phyloP scores from a whole-genome alignment of 768 basidiomycete genomes.

The Cantharellus anzutake region DNA sequence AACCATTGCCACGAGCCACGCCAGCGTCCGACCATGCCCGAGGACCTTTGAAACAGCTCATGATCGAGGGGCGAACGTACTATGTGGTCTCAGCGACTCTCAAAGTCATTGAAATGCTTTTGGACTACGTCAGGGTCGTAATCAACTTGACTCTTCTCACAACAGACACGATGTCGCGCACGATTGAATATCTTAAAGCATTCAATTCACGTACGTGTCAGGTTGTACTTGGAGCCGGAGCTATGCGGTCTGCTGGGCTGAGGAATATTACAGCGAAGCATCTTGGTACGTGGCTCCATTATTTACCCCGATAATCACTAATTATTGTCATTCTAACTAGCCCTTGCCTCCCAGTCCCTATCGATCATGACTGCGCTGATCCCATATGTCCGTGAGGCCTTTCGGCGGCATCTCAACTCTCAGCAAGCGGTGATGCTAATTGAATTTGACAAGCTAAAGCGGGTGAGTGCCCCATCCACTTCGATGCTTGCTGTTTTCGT shows the following conservation, averaged over 20 bases:
- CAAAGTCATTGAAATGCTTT: conserved; percentile 41
- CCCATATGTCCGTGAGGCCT: conserved; percentile 88
- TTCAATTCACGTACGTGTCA: conserved; percentile 98
- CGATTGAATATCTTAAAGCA: conserved; percentile 91
- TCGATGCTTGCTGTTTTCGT: not conserved
- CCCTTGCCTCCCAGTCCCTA: conserved; percentile 87
- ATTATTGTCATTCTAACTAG: conserved; percentile 20
- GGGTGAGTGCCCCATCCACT: conserved; percentile 33
- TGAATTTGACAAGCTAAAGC: conserved; percentile 95
- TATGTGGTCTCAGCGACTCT: conserved; percentile 76
- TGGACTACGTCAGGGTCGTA: conserved; percentile 77
- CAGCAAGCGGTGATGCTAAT: conserved; percentile 94
- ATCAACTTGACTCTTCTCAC: conserved; percentile 77
- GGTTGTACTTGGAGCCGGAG: conserved; percentile 93
- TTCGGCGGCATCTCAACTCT: conserved; percentile 79
- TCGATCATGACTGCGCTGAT: conserved; percentile 88
- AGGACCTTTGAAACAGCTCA: conserved; percentile 28
- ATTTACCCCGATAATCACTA: not conserved
- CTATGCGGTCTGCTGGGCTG: conserved; percentile 94
- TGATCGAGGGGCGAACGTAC: conserved; percentile 64
- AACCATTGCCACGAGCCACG: not conserved
- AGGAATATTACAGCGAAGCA: conserved; percentile 99
- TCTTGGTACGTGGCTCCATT: conserved; percentile 37
- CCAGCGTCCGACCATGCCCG: not conserved
- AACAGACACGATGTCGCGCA: conserved; percentile 84